These are phyloP conservation scores for Fusarium sp. DNA, from an alignment of 2,329 filamentous ascomycete species.

Conservation along the genomic window DNA sequence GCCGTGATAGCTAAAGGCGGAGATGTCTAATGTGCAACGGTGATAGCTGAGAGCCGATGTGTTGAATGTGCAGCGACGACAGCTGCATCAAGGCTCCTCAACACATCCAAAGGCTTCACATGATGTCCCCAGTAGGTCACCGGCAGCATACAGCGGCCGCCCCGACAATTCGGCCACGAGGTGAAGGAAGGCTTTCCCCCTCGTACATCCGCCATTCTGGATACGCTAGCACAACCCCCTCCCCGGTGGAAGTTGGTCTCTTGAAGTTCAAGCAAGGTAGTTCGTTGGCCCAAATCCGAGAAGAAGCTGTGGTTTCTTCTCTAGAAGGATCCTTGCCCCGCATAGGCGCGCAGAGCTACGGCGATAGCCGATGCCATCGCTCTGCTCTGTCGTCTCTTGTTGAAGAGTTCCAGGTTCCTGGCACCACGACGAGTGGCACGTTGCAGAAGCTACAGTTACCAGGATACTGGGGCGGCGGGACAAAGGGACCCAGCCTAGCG, in stretches of 20 bases:
- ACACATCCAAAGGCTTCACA: background rate
- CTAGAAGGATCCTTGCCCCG: slow-evolving; percentile 2
- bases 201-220: slow-evolving; percentile 21
- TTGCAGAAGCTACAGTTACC: slow-evolving; percentile 1
- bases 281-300: background rate
- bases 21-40: background rate
- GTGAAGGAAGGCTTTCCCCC: background rate
- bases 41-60: background rate
- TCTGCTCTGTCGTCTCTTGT: background rate
- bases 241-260: slow-evolving; percentile 6
- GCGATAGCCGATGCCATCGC: slow-evolving; percentile 27
- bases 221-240: slow-evolving; percentile 12
- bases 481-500: background rate
- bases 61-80: background rate
- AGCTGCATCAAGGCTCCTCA: background rate
- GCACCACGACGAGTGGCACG: slow-evolving; percentile 2
- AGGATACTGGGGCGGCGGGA: background rate
- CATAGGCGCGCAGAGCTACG: slow-evolving; percentile 14
- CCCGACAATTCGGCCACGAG: slow-evolving; percentile 22
- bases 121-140: slow-evolving; percentile 16
- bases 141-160: slow-evolving; percentile 19
- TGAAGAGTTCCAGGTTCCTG: background rate
- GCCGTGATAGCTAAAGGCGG: background rate
- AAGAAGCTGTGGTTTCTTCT: background rate
- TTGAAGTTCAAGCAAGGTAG: background rate